Percentiles rank a stretch among this genome's conserved stretches.
Evolutionary conservation across 2,329 filamentous ascomycete species (phyloP).

Genomic region (Ilyonectria destructans): DNA sequence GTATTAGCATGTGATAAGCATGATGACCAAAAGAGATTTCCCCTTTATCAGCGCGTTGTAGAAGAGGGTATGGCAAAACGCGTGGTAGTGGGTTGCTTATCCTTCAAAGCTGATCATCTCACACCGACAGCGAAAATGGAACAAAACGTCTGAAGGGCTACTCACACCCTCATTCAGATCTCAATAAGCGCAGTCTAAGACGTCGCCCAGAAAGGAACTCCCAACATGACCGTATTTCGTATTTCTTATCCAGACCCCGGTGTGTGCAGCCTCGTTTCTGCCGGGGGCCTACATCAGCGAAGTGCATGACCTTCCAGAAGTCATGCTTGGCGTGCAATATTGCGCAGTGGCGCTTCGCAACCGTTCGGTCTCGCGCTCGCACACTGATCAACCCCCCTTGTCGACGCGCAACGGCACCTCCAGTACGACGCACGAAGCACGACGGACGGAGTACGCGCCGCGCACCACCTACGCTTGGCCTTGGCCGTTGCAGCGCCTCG

Average conservation of each 20-base stretch:
- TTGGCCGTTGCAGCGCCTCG: slow-evolving; percentile 6
- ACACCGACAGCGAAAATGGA: not conserved
- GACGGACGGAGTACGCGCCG: not conserved
- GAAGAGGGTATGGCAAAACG: not conserved
- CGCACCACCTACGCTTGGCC: not conserved
- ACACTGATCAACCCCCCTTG: not conserved
- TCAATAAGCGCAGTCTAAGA: not conserved
- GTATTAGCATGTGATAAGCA: not conserved
- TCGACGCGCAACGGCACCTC: slow-evolving; percentile 2
- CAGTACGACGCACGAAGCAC: not conserved
- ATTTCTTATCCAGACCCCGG: slow-evolving; percentile 7
- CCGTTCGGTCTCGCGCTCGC: slow-evolving; percentile 19
- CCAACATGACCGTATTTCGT: not conserved
- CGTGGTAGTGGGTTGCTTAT: not conserved
- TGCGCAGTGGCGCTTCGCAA: slow-evolving; percentile 13
- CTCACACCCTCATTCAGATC: not conserved
- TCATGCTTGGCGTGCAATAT: not conserved
- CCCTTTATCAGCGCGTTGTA: not conserved
- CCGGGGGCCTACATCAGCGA: slow-evolving; percentile 6
- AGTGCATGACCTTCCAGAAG: slow-evolving; percentile 25
- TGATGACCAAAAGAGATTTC: not conserved
- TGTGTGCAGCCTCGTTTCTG: not conserved
- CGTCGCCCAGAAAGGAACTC: not conserved
- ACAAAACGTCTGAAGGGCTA: not conserved
- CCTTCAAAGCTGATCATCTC: not conserved